phyloP scores from a whole-genome alignment of 1,284 basidiomycete species.

The Cryptococcus sp. region DNA sequence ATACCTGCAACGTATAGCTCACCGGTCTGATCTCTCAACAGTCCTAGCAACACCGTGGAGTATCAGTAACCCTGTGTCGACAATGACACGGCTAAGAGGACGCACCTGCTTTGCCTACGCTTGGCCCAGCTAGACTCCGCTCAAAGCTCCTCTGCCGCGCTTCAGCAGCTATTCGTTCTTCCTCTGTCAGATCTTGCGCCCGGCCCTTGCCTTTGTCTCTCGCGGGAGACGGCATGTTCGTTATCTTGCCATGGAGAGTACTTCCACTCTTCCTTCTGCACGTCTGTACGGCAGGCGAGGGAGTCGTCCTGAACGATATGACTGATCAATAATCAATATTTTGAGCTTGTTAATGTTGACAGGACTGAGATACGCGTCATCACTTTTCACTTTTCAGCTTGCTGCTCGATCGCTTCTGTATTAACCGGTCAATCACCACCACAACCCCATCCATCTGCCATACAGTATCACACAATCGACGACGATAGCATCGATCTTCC shows the following conservation, averaged over 20 bases:
- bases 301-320: too few relatives aligned
- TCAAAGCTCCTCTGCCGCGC: slow-evolving; percentile 43
- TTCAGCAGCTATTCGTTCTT: slow-evolving; percentile 21
- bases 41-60: slow-evolving; percentile 23
- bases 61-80: neutral
- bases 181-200: neutral
- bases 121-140: slow-evolving; percentile 52
- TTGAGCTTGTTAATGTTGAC: too few relatives aligned
- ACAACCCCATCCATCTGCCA: neutral
- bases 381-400: neutral
- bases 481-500: too few relatives aligned
- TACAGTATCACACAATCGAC: neutral
- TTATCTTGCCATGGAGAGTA: neutral
- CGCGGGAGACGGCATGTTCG: neutral
- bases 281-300: too few relatives aligned
- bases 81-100: neutral
- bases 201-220: slow-evolving; percentile 3
- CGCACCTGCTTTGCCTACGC: slow-evolving; percentile 53
- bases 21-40: slow-evolving; percentile 51
- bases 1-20: slow-evolving; percentile 17
- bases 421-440: too few relatives aligned
- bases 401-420: neutral
- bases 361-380: neutral
- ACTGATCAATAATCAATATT: too few relatives aligned
- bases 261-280: too few relatives aligned